phyloP scores from a whole-genome alignment of 495 filamentous ascomycete species.

The Stereocaulon alpinum region DNA sequence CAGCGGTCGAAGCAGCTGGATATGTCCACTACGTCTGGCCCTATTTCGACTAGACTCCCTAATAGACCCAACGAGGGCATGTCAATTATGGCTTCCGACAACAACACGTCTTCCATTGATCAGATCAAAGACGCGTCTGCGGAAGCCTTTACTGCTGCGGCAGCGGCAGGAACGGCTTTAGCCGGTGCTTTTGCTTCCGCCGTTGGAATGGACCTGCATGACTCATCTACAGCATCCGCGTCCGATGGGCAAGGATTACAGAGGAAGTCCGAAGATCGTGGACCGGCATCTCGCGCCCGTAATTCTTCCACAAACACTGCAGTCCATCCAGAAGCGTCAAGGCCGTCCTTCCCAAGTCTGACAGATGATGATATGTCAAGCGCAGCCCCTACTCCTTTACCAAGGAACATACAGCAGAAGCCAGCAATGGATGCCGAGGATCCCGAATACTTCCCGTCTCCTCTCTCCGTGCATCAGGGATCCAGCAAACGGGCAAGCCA shows the following conservation, averaged over 20 bases:
- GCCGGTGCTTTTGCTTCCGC: constrained; percentile 20
- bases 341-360: background rate
- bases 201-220: constrained; percentile 10
- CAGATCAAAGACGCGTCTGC: constrained; percentile 12
- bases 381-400: constrained; percentile 26
- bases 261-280: background rate
- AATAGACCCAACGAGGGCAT: background rate
- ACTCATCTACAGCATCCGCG: background rate
- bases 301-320: background rate
- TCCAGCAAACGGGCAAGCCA: background rate
- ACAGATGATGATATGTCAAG: constrained; percentile 20
- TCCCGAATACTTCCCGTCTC: constrained; percentile 12
- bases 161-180: constrained; percentile 21
- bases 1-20: background rate
- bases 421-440: background rate
- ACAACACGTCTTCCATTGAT: constrained; percentile 5
- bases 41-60: background rate
- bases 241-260: background rate
- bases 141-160: constrained; percentile 20
- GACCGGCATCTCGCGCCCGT: background rate
- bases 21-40: background rate
- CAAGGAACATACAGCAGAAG: constrained; percentile 31
- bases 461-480: background rate
- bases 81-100: background rate
- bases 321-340: constrained; percentile 16